Evolutionary conservation across 108 stramenopile genomes (phyloP).

Genomic region (Pseudonitzschia multiseries): DNA sequence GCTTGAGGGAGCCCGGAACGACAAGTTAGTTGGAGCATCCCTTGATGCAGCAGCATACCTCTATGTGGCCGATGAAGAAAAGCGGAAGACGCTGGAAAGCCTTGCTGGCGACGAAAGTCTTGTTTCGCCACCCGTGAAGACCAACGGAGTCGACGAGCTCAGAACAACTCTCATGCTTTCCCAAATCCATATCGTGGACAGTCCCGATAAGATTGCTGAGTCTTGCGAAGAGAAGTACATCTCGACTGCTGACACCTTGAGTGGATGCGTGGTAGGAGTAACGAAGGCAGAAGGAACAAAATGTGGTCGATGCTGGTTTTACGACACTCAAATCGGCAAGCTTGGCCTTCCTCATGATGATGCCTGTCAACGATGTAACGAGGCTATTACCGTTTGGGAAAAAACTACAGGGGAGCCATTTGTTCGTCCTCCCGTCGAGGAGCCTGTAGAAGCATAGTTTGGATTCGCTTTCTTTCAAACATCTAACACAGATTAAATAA

Average conservation of each 20-base stretch:
- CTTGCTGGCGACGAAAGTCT: slow-evolving; percentile 75
- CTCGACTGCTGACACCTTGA: slow-evolving; percentile 53
- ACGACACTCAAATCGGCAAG: slow-evolving; percentile 73
- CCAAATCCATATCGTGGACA: slow-evolving; percentile 79
- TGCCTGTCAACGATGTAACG: slow-evolving; percentile 86
- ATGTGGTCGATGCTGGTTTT: slow-evolving; percentile 92
- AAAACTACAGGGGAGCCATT: slow-evolving; percentile 60
- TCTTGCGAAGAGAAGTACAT: slow-evolving; percentile 68
- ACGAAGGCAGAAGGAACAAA: slow-evolving; percentile 76
- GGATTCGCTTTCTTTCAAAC: neutral
- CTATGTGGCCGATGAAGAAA: slow-evolving; percentile 66
- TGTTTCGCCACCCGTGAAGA: slow-evolving; percentile 75
- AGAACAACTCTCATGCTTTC: slow-evolving; percentile 86
- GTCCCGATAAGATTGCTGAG: slow-evolving; percentile 38
- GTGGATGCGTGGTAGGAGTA: slow-evolving; percentile 82
- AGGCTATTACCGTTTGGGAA: slow-evolving; percentile 80
- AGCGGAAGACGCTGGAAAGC: slow-evolving; percentile 44
- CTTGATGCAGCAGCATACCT: slow-evolving; percentile 80
- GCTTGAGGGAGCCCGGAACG: slow-evolving; percentile 73
- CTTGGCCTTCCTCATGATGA: slow-evolving; percentile 56
- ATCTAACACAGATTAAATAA: neutral
- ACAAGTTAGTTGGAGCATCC: slow-evolving; percentile 89
- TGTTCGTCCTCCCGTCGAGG: slow-evolving; percentile 45
- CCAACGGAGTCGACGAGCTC: slow-evolving; percentile 90
- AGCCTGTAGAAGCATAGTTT: slow-evolving; percentile 6